Base-by-base conservation (phyloP, 1,284 basidiomycete genomes). In the Ustilago xerochloae region DNA sequence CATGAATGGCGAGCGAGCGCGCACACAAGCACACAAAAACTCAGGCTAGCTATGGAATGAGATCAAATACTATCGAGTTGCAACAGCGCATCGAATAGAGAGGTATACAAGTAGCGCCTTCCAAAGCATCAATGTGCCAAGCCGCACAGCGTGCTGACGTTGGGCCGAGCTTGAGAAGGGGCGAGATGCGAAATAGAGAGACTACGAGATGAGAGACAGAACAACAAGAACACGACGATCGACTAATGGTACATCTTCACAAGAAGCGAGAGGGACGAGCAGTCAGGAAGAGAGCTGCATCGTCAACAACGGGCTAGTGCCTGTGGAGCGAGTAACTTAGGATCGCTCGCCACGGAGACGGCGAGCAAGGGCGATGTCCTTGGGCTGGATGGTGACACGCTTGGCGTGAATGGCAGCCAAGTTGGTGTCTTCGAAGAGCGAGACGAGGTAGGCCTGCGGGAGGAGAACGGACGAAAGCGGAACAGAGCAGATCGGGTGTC, bases 331-430 rank as follows among this genome's bases (percentile, higher is more conserved):
- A 36, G 32, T 36, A 55, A 35, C 50, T 63, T 80, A 79, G 49
- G 75, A 78, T 61, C 85, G 78, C 84, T 86, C 85, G 54, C 96
- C 96, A 63, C 96, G 90, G 87, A 99, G 93, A 75, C 96, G 90
- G 60, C 96, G 89, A 26, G 96, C 96, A 45, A 99, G 90, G 77
- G 97, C 94, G 74, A 99, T 96, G 84, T 99, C 97, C 75, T 92
- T 89, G 71, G 94, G 93, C 95, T 97, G 97, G 81, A 99, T 92
- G 7, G 97, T 99, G 13, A 99, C 97, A 81, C 96, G 91, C 86
- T 97, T 97, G 28, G 97, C 96, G 84, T 99, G 97, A 71, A 99
- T 93, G 5, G 97, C 95, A 83, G 94, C 97, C 46, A 97, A 86
- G 85, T 97, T 97, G 48, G 81, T 84, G 71, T 84, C 86, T 85